Base-by-base conservation (phyloP, 1,139 yeast species). In the Yamadazyma dushanensis region DNA sequence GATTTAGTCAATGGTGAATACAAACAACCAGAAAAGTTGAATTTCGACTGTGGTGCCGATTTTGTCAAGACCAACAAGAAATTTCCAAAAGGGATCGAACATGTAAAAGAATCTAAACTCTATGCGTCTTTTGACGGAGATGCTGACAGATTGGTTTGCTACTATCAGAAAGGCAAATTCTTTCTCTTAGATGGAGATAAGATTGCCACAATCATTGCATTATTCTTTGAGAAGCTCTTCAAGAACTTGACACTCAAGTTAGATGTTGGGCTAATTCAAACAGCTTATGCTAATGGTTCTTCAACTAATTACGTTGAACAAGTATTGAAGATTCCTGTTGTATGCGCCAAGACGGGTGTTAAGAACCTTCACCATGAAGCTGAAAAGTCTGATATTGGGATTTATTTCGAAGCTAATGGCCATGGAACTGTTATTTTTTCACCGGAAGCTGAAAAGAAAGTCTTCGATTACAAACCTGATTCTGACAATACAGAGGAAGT, bases 371-470 rank as follows among this genome's bases (percentile, higher is more conserved):
- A 94, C 56, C 95, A 86, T 51, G 88, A 80, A 51, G 95, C 96
- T 1, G 80, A 77, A 43, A 73, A 79, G 37, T 92, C 78, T 54
- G 97, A 89, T 53, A 74, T 92, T 45, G 98, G 98, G 16, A 81
- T 92, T 16, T 92, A 94, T 61, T 92, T 92, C 53, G 99, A 92
- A 66, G 98, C 99, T 35, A 92, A 92, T 56, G 99, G 99, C n/a
- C 99, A 92, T 54, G 99, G 99, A 10, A 94, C 99, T 0, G 95
- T 92, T 4, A 66, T 89, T 15, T 94, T 92, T 56, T 78, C 86
- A 5, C 71, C 76, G 0, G 72, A 73, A 14, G 87, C 75, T 38
- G 75, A 69, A 45, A 58, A 52, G 23, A 51, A 57, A 27, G 57
- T 62, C 17, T 58, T 59, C 34, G 50, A 43, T 9, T 59, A 62